These are phyloP conservation scores for Rhodotorula toruloides DNA, from an alignment of 768 basidiomycete genomes.

Conservation along the genomic window DNA sequence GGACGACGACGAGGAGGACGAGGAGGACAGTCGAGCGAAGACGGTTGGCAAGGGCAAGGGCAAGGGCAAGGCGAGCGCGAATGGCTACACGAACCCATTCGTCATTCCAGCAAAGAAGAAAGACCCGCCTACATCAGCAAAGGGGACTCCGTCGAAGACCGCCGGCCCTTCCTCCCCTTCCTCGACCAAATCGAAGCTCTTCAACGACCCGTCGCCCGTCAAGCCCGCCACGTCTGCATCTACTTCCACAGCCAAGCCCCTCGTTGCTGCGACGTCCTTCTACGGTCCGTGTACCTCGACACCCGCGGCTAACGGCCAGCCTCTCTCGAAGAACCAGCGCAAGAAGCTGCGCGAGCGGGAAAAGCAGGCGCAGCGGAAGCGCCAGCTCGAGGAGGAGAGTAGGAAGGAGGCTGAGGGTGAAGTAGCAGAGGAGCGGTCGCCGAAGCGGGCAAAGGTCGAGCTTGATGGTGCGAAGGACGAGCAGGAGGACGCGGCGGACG, in stretches of 20 bases:
- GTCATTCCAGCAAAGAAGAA: background rate
- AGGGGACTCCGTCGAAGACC: background rate
- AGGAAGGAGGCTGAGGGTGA: background rate
- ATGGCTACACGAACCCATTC: slow-evolving; percentile 11
- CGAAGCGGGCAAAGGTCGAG: background rate
- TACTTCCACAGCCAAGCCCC: background rate
- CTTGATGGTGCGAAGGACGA: no score
- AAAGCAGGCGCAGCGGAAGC: background rate
- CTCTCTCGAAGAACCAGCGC: slow-evolving; percentile 30
- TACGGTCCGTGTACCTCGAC: background rate
- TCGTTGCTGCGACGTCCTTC: slow-evolving; percentile 11
- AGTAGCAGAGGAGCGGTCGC: background rate
- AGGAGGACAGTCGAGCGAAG: slow-evolving; percentile 26
- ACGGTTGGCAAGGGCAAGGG: slow-evolving; percentile 24
- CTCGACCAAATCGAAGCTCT: background rate
- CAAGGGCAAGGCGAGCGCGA: background rate
- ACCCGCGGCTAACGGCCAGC: background rate
- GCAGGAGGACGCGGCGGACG: background rate
- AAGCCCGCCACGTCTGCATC: slow-evolving; percentile 17
- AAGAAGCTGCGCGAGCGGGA: slow-evolving; percentile 26
- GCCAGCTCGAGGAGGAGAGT: slow-evolving; percentile 13
- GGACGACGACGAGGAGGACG: slow-evolving; percentile 14
- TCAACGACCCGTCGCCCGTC: slow-evolving; percentile 20
- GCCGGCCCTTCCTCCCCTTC: background rate
- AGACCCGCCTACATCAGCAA: background rate